These are phyloP conservation scores for Acanthamoeba sp. DNA, from an alignment of 208 protist species.

Conservation along the genomic window DNA sequence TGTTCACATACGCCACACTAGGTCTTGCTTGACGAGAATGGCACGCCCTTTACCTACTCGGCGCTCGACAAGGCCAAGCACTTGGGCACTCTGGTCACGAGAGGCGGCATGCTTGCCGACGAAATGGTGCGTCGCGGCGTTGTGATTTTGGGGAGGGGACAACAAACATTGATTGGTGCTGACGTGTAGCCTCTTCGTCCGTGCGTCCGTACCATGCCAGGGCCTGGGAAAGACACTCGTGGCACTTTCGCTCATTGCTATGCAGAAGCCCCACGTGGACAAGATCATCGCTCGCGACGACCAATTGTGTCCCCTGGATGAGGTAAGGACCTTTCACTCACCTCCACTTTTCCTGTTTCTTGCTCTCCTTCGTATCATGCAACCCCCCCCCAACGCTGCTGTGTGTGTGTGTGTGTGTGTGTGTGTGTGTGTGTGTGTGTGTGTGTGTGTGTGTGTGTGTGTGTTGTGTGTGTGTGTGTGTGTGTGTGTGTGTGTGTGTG, in stretches of 20 bases:
- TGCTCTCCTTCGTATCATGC: no score
- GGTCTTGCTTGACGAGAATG: slow-evolving; percentile 35
- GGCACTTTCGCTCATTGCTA: not conserved
- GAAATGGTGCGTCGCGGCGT: not conserved
- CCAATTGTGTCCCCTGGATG: not conserved
- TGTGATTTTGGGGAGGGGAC: no score
- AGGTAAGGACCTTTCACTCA: not conserved
- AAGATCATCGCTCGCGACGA: slow-evolving; percentile 63
- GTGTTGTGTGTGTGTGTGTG: no score
- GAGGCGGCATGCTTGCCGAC: slow-evolving; percentile 40
- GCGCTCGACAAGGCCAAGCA: slow-evolving; percentile 7
- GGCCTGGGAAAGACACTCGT: slow-evolving; percentile 37
- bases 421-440: no score
- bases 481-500: no score
- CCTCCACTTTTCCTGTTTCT: not conserved
- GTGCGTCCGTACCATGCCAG: not conserved
- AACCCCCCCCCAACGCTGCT: no score
- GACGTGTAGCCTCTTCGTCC: no score
- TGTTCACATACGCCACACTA: not conserved
- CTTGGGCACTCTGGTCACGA: not conserved
- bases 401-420: no score
- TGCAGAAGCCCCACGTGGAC: not conserved
- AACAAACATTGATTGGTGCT: not conserved
- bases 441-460: no score
- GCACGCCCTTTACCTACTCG: not conserved